Evolutionary conservation across 352 stramenopile genomes (phyloP), one percentile per base, ranked within the genome.

Genomic region (Pilasporangium apinafurcum): DNA sequence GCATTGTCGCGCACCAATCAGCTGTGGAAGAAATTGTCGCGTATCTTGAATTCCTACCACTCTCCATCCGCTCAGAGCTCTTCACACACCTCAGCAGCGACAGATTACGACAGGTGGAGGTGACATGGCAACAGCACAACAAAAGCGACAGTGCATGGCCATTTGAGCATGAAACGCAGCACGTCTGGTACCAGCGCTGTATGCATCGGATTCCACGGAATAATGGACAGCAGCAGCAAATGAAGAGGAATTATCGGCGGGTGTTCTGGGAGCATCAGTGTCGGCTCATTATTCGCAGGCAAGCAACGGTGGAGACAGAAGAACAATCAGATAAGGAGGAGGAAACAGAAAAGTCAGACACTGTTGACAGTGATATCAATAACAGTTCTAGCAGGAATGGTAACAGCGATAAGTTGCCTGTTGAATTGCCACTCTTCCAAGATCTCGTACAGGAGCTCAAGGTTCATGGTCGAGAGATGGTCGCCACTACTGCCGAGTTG

Each of bases 201-300:
- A 44, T 57, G 47, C 16, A n/a, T n/a, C n/a, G n/a, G n/a, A n/a
- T n/a, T n/a, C n/a, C n/a, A n/a, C n/a, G n/a, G n/a, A n/a, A n/a
- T n/a, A n/a, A n/a, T n/a, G n/a, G n/a, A n/a, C n/a, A n/a, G n/a
- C n/a, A n/a, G n/a, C n/a, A n/a, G n/a, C n/a, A n/a, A n/a, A n/a
- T n/a, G n/a, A 55, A 63, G 56, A 65, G 68, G 37, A 73, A 72
- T 37, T 51, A 53, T 12, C 56, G 68, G 0, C 36, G 64, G 20
- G 41, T 73, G 29, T 83, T 78, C 51, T 83, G 71, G 71, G 71
- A 83, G 43, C 62, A 76, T 30, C 62, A 72, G 27, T 80, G 77
- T 35, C 71, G 71, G n/a, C 37, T 50, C 17, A 22, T 81, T 8
- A 42, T 83, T 26, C 74, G 72, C 17, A 30, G 59, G 9, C 59